Conservation (phyloP, 202 grass and related monocot species). For the Panicum hallii region DNA sequence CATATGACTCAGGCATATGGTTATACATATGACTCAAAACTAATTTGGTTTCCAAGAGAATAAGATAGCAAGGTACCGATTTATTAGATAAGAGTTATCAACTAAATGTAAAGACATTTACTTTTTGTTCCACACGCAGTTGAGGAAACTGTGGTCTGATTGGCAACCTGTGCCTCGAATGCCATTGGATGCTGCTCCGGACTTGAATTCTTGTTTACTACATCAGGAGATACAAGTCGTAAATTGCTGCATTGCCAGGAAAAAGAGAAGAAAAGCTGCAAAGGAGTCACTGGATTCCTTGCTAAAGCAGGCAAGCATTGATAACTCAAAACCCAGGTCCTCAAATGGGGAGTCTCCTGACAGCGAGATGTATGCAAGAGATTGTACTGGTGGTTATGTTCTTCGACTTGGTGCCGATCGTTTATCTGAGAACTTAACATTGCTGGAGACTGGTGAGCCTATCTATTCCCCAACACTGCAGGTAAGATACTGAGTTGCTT, state of each 20-base stretch:
- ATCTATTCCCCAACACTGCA: conserved; percentile 89
- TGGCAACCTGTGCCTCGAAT: conserved; percentile 82
- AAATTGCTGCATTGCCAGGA: conserved; percentile 98
- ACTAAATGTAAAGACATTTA: conserved; percentile 36
- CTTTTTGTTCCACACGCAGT: conserved; percentile 63
- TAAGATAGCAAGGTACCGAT: conserved; percentile 1
- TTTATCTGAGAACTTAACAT: conserved; percentile 69
- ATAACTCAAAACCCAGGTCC: conserved; percentile 38
- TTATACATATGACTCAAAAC: conserved; percentile 35
- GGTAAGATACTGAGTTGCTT: conserved; percentile 57
- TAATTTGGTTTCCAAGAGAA: conserved; percentile 34
- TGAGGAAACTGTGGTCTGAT: conserved; percentile 90
- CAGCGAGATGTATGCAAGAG: conserved; percentile 62
- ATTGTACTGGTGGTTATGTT: conserved; percentile 66
- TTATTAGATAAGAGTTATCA: conserved; percentile 11
- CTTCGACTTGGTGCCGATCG: conserved; percentile 78
- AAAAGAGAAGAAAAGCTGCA: conserved; percentile 68
- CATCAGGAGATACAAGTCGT: conserved; percentile 98
- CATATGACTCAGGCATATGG: conserved; percentile 28
- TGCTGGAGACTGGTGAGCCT: conserved; percentile 90
- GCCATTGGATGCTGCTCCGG: conserved; percentile 72
- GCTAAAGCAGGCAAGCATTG: conserved; percentile 47
- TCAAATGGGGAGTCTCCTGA: conserved; percentile 42
- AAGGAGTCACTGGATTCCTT: conserved; percentile 71
- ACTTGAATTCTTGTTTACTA: conserved; percentile 94